A percentile compares a stretch with the other conserved stretches of the same genome.
Evolutionary conservation across 345 rosid species (phyloP).

Genomic region (Aurinia saxatilis): DNA sequence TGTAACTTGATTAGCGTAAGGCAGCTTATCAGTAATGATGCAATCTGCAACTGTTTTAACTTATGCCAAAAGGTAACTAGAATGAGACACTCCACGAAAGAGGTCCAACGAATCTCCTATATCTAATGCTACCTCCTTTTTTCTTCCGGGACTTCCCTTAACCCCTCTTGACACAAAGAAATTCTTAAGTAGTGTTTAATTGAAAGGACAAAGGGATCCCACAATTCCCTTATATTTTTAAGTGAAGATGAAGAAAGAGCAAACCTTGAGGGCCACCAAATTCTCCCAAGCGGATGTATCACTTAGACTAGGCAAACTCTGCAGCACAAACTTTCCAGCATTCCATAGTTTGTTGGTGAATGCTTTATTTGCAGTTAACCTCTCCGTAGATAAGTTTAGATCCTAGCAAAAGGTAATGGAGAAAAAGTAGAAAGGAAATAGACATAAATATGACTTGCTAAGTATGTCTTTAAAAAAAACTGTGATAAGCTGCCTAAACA

Average conservation of each 20-base stretch:
- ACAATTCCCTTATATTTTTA: neutral
- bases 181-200: neutral
- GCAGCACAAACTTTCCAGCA: slow-evolving; percentile 94
- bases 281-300: slow-evolving; percentile 71
- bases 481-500: slow-evolving; percentile 8
- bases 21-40: neutral
- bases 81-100: slow-evolving; percentile 1
- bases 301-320: slow-evolving; percentile 66
- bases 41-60: neutral
- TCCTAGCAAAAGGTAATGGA: slow-evolving; percentile 47
- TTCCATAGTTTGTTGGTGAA: slow-evolving; percentile 98
- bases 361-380: slow-evolving; percentile 90
- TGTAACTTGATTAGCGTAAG: neutral
- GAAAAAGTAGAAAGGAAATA: slow-evolving; percentile 13
- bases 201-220: neutral
- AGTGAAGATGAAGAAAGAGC: slow-evolving; percentile 18
- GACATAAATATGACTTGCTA: slow-evolving; percentile 10
- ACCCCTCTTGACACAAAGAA: slow-evolving; percentile 2
- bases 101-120: neutral
- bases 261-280: slow-evolving; percentile 57
- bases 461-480: neutral
- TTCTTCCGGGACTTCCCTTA: neutral
- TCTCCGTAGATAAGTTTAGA: slow-evolving; percentile 85
- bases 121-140: slow-evolving; percentile 4
- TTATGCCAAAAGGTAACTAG: neutral